A percentile compares a stretch with the other conserved stretches of the same genome.
phyloP scores from a whole-genome alignment of 2,329 filamentous ascomycete genomes.

The Colletotrichum kahawae region DNA sequence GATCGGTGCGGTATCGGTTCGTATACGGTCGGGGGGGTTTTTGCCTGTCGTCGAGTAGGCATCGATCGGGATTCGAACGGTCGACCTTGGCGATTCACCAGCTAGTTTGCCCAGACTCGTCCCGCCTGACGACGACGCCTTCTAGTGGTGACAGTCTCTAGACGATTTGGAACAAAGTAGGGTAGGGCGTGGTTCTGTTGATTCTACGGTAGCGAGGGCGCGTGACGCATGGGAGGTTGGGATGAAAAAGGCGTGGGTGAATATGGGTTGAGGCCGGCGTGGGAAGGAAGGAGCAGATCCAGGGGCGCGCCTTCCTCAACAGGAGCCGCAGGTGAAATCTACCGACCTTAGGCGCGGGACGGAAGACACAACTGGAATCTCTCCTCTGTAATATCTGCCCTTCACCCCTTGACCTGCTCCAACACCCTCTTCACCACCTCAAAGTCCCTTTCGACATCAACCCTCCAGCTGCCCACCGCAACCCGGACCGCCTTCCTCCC shows the following conservation, averaged over 20 bases:
- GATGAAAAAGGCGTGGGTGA: background rate
- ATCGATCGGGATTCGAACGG: background rate
- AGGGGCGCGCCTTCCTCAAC: background rate
- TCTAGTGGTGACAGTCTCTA: background rate
- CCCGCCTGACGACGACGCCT: background rate
- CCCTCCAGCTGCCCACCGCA: slow-evolving; percentile 85
- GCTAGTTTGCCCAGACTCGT: background rate
- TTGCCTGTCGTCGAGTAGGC: background rate
- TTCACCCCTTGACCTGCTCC: slow-evolving; percentile 42
- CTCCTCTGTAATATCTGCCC: background rate
- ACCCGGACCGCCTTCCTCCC: slow-evolving; percentile 78
- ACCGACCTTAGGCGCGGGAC: background rate
- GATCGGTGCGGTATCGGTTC: background rate
- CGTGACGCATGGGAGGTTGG: background rate
- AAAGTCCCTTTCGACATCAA: slow-evolving; percentile 71
- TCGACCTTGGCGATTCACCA: background rate
- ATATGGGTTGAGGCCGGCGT: background rate
- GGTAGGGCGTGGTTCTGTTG: background rate
- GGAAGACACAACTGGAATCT: background rate
- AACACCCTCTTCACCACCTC: slow-evolving; percentile 69
- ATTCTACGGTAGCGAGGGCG: background rate
- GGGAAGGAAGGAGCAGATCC: background rate
- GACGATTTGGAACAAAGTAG: background rate
- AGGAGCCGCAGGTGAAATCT: background rate
- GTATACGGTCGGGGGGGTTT: background rate